These are phyloP conservation scores for Microcos paniculata DNA, from an alignment of 345 rosid species.

Conservation along the genomic window DNA sequence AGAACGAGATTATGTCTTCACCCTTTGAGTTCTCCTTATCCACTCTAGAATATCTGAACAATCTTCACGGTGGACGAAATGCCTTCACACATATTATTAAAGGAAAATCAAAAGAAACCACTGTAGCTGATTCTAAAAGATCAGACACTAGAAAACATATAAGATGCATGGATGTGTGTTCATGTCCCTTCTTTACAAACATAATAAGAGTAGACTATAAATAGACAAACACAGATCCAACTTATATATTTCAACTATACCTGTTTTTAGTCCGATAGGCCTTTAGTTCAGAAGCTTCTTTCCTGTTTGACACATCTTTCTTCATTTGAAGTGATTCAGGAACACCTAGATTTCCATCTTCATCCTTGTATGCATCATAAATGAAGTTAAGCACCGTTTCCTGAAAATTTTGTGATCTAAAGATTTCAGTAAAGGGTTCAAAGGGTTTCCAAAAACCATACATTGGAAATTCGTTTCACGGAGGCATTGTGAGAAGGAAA, in stretches of 20 bases:
- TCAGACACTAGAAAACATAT: not conserved
- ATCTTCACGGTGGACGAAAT: slow-evolving; percentile 57
- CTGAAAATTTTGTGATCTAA: slow-evolving; percentile 33
- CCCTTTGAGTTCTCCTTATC: slow-evolving; percentile 42
- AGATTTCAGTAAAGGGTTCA: slow-evolving; percentile 9
- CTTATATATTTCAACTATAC: slow-evolving; percentile 30
- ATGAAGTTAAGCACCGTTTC: slow-evolving; percentile 64
- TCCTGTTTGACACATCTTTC: slow-evolving; percentile 46
- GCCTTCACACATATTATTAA: slow-evolving; percentile 43
- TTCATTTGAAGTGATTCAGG: slow-evolving; percentile 63
- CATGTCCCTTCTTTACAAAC: not conserved
- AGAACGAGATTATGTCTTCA: slow-evolving; percentile 4
- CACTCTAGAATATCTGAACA: slow-evolving; percentile 68
- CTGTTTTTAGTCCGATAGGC: slow-evolving; percentile 64
- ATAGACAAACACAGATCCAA: not conserved
- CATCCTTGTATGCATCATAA: slow-evolving; percentile 53
- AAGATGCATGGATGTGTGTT: not conserved
- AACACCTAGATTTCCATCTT: slow-evolving; percentile 44
- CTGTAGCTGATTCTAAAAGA: not conserved
- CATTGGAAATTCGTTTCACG: not conserved
- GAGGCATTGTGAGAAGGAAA: not conserved
- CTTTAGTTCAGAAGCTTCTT: slow-evolving; percentile 60
- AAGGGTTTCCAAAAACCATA: not conserved
- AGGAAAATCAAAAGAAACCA: not conserved
- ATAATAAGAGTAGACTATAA: not conserved